Percentiles rank a stretch among this genome's conserved stretches.
Evolutionary conservation across 306 rosid species (phyloP).

Genomic region (Ziziphus jujuba): DNA sequence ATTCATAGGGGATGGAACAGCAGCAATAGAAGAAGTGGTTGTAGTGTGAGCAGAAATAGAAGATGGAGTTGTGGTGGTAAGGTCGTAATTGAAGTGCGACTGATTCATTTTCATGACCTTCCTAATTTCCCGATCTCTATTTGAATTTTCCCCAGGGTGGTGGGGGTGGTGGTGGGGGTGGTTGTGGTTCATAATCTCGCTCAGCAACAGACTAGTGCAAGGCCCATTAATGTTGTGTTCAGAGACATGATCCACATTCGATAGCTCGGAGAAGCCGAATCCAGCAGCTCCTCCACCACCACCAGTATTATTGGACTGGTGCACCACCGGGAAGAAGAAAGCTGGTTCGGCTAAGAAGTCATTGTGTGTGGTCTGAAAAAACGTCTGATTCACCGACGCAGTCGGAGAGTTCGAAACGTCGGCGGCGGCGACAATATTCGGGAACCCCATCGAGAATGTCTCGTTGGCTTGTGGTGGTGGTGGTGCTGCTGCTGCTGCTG

Average conservation of each 20-base stretch:
- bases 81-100: slow-evolving; percentile 39
- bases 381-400: slow-evolving; percentile 32
- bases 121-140: slow-evolving; percentile 49
- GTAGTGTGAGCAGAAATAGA: slow-evolving; percentile 15
- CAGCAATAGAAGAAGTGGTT: slow-evolving; percentile 28
- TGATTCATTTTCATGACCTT: slow-evolving; percentile 26
- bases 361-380: slow-evolving; percentile 39
- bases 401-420: slow-evolving; percentile 57
- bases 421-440: slow-evolving; percentile 19
- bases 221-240: slow-evolving; percentile 41
- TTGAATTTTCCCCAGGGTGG: slow-evolving; percentile 26
- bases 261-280: slow-evolving; percentile 70
- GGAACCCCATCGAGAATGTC: slow-evolving; percentile 45
- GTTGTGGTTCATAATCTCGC: slow-evolving; percentile 67
- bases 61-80: slow-evolving; percentile 25
- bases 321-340: slow-evolving; percentile 55
- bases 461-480: too few relatives aligned
- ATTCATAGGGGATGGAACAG: slow-evolving; percentile 47
- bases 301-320: too few relatives aligned
- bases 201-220: slow-evolving; percentile 59
- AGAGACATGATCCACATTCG: slow-evolving; percentile 38
- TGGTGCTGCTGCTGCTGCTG: too few relatives aligned
- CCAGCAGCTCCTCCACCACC: slow-evolving; percentile 40
- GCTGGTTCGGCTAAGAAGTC: slow-evolving; percentile 44
- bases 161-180: too few relatives aligned